Percentiles rank a stretch among this genome's conserved stretches.
Evolutionary conservation across 73 alveolate genomes (phyloP).

Genomic region (Durusdinium trenchii): DNA sequence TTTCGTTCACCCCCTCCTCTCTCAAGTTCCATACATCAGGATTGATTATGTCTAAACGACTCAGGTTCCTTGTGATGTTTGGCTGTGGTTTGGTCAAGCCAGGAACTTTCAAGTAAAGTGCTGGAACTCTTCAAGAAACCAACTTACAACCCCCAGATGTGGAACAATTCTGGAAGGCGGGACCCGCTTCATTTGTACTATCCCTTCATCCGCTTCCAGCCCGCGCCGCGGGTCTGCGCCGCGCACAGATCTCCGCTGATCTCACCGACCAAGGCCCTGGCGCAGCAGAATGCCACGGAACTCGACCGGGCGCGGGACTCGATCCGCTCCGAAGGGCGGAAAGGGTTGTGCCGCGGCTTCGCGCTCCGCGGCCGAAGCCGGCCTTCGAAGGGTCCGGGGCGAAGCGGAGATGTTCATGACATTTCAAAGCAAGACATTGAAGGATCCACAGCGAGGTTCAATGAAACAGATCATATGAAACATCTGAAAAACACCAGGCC

Average conservation of each 20-base stretch:
- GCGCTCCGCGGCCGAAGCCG: too few species aligned
- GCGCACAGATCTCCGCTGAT: background rate
- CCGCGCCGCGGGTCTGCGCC: background rate
- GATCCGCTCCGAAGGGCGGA: background rate
- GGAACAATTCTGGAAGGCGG: background rate
- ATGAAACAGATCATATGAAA: background rate
- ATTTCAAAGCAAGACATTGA: background rate
- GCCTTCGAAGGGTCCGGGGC: background rate
- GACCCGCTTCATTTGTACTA: background rate
- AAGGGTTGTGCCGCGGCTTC: background rate
- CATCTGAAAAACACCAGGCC: background rate
- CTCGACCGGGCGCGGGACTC: conserved; percentile 31
- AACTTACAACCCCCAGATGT: background rate
- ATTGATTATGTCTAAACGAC: too few species aligned
- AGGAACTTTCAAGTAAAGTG: too few species aligned
- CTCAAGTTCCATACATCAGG: too few species aligned
- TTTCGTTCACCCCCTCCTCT: too few species aligned
- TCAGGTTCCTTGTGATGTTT: too few species aligned
- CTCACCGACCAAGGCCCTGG: background rate
- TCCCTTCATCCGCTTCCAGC: background rate
- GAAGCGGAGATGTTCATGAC: background rate
- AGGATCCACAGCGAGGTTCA: background rate
- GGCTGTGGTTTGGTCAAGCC: too few species aligned
- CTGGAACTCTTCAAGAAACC: background rate
- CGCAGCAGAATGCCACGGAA: background rate